phyloP scores from a whole-genome alignment of 371 early-diverging fungal genomes.

The Batkoa obscura region DNA sequence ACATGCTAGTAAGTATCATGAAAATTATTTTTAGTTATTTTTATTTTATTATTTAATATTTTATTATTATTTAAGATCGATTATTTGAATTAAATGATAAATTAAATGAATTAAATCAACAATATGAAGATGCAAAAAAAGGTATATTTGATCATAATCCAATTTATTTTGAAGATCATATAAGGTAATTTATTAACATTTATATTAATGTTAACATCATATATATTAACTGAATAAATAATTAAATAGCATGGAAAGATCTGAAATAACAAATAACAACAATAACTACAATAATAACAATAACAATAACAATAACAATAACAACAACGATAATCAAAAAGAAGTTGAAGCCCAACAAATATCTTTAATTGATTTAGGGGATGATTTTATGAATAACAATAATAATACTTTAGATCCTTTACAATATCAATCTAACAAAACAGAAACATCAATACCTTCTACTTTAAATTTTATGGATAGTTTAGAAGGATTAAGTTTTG shows the following conservation, averaged over 20 bases:
- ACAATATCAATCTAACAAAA: background rate
- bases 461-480: background rate
- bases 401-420: background rate
- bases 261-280: too few species aligned
- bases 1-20: background rate
- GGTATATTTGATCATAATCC: constrained; percentile 3
- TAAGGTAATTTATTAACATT: too few species aligned
- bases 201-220: too few species aligned
- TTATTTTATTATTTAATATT: too few species aligned
- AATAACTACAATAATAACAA: too few species aligned
- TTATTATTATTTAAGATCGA: too few species aligned
- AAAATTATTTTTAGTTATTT: too few species aligned
- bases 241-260: too few species aligned
- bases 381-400: background rate
- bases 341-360: background rate
- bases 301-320: too few species aligned
- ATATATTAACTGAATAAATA: too few species aligned
- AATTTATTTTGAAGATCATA: too few species aligned
- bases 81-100: background rate
- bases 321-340: background rate
- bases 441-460: background rate
- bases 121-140: constrained; percentile 1
- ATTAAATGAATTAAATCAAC: background rate
- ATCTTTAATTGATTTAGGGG: constrained; percentile 3
- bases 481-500: background rate